Evolutionary conservation across 202 grass and related monocot genomes (phyloP).

Genomic region (Panicum virgatum): DNA sequence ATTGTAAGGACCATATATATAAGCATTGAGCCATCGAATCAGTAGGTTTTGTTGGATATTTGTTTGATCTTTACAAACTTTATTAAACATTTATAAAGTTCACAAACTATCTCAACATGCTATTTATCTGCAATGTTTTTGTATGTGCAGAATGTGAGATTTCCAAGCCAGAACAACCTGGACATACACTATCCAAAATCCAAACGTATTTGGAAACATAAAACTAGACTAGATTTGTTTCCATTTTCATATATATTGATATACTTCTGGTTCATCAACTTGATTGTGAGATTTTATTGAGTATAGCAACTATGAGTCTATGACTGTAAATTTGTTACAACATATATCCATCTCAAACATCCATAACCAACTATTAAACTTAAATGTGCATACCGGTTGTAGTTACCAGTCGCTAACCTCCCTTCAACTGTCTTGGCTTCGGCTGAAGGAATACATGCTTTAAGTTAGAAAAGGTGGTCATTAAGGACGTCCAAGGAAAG

Average conservation of each 20-base stretch:
- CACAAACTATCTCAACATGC: background rate
- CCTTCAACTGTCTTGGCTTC: conserved; percentile 81
- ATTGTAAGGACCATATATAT: background rate
- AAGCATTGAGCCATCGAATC: background rate
- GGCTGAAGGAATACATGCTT: conserved; percentile 50
- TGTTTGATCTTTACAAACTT: background rate
- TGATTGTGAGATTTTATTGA: background rate
- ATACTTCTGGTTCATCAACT: background rate
- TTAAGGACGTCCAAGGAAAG: background rate
- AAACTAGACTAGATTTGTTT: background rate
- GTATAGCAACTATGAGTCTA: background rate
- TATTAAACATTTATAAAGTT: background rate
- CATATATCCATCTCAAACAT: background rate
- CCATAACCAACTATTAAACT: background rate
- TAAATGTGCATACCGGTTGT: conserved; percentile 49
- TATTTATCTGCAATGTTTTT: conserved; percentile 2
- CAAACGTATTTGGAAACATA: background rate
- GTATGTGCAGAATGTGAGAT: background rate
- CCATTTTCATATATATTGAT: background rate
- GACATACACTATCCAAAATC: background rate
- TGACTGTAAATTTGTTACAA: background rate
- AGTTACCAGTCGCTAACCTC: conserved; percentile 78
- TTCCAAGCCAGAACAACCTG: background rate
- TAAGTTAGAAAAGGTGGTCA: conserved; percentile 4
- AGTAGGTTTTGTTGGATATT: background rate